Conservation (phyloP, 768 basidiomycete species). For the Vararia minispora region DNA sequence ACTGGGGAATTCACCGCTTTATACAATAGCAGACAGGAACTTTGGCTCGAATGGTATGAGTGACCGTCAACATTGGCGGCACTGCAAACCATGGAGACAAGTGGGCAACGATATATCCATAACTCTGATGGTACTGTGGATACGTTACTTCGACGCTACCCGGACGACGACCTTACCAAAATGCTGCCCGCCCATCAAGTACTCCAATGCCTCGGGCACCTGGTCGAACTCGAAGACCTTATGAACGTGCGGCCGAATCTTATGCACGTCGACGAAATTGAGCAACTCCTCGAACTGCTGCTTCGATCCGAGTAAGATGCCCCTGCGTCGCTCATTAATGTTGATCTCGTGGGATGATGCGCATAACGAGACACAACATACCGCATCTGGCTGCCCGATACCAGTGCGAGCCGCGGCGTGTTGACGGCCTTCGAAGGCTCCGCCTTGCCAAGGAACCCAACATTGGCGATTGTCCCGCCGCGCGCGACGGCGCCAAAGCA, state of each 20-base stretch:
- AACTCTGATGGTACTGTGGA: too few species aligned
- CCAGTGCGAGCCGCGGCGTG: background rate
- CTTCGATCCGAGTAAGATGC: constrained; percentile 2
- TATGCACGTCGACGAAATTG: background rate
- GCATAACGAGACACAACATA: too few species aligned
- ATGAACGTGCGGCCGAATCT: background rate
- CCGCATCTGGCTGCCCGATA: too few species aligned
- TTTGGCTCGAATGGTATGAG: too few species aligned
- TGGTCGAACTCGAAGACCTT: constrained; percentile 3
- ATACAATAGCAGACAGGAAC: too few species aligned
- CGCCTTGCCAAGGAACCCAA: constrained; percentile 4
- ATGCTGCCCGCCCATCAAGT: constrained; percentile 2
- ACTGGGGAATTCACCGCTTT: too few species aligned
- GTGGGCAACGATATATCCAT: too few species aligned
- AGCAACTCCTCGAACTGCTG: constrained; percentile 1
- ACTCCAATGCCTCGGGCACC: background rate
- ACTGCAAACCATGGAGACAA: too few species aligned
- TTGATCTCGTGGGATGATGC: too few species aligned
- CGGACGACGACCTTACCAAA: constrained; percentile 3
- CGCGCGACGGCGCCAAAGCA: background rate
- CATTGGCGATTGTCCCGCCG: constrained; percentile 2
- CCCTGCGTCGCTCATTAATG: too few species aligned
- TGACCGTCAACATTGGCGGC: too few species aligned
- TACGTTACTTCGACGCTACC: too few species aligned
- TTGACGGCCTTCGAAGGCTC: background rate